Evolutionary conservation across 495 filamentous ascomycete genomes (phyloP).

Genomic region (Apiosordaria backusii): DNA sequence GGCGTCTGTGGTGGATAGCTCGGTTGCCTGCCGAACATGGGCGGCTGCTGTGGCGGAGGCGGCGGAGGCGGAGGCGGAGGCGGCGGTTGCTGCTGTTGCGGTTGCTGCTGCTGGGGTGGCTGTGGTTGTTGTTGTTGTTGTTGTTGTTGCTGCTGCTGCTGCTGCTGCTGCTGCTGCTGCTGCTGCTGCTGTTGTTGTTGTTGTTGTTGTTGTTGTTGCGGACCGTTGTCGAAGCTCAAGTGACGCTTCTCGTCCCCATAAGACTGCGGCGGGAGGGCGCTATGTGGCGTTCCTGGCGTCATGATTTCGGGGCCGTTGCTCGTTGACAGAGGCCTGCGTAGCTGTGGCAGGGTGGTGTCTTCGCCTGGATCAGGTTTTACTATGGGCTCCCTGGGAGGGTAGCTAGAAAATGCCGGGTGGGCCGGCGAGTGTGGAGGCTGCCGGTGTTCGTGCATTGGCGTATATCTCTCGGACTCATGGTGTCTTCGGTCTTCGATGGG

Average conservation of each 20-base stretch:
- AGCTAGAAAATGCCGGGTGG: slow-evolving; percentile 40
- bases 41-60: slow-evolving; percentile 26
- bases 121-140: not conserved
- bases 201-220: slow-evolving; percentile 11
- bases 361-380: slow-evolving; percentile 50
- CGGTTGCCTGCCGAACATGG: slow-evolving; percentile 41
- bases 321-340: slow-evolving; percentile 44
- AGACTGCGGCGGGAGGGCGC: slow-evolving; percentile 29
- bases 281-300: slow-evolving; percentile 36
- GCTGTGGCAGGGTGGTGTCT: slow-evolving; percentile 43
- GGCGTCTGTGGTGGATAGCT: slow-evolving; percentile 47
- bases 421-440: slow-evolving; percentile 48
- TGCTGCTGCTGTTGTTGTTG: slow-evolving; percentile 11
- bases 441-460: slow-evolving; percentile 49
- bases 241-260: slow-evolving; percentile 45
- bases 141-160: not conserved
- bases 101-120: not conserved
- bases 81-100: not conserved
- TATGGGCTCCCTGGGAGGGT: slow-evolving; percentile 42
- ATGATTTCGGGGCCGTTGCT: slow-evolving; percentile 39
- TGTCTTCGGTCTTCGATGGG: slow-evolving; percentile 48
- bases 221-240: slow-evolving; percentile 45
- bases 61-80: too few species aligned
- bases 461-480: slow-evolving; percentile 48
- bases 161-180: not conserved